Conservation (phyloP, 805 yeast genomes). For the Candida manassasensis region DNA sequence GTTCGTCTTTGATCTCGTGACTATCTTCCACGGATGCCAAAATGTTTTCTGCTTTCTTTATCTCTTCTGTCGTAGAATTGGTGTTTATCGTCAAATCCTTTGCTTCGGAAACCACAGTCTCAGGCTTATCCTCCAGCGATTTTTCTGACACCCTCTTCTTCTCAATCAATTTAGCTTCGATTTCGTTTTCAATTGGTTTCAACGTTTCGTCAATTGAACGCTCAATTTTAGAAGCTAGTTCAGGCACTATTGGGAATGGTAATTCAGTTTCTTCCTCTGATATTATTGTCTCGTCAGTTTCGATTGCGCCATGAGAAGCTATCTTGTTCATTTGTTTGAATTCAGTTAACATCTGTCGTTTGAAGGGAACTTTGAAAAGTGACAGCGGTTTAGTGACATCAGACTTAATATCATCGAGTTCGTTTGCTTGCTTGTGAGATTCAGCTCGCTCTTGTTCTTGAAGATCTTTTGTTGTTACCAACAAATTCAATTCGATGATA, state of each 20-base stretch:
- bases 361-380: conserved; percentile 21
- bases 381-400: conserved; percentile 8
- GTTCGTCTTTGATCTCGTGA: conserved; percentile 5
- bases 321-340: conserved; percentile 9
- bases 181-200: conserved; percentile 16
- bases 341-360: conserved; percentile 18
- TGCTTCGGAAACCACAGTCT: neutral
- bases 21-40: conserved; percentile 6
- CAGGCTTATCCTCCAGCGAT: conserved; percentile 3
- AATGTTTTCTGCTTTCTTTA: conserved; percentile 1
- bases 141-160: neutral
- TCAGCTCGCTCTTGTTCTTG: conserved; percentile 18
- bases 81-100: neutral
- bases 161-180: conserved; percentile 9
- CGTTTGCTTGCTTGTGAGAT: conserved; percentile 4
- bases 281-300: conserved; percentile 5
- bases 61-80: conserved; percentile 1
- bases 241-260: conserved; percentile 23
- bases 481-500: conserved; percentile 17
- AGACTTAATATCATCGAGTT: neutral
- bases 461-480: conserved; percentile 15
- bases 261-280: conserved; percentile 5
- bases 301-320: conserved; percentile 2
- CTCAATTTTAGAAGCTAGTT: conserved; percentile 19
- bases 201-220: conserved; percentile 17